Conservation (phyloP, 208 protist species). For the Wallacemonas sp. region DNA sequence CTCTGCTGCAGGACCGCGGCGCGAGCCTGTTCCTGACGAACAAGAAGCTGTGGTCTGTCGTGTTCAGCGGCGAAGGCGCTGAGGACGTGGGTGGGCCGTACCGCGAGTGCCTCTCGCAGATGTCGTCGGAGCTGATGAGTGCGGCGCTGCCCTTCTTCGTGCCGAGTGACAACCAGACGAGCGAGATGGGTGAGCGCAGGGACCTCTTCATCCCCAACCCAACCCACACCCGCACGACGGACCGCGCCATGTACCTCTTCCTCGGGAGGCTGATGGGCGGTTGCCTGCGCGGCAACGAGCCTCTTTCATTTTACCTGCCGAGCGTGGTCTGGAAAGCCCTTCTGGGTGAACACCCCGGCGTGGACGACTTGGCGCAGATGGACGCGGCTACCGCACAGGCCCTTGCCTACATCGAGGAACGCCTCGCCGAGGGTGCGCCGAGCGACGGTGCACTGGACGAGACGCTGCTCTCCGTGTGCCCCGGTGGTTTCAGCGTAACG, state of each 20-base stretch:
- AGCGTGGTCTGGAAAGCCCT: conserved; percentile 91
- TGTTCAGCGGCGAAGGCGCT: conserved; percentile 89
- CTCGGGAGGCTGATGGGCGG: conserved; percentile 94
- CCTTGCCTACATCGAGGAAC: conserved; percentile 49
- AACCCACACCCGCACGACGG: conserved; percentile 28
- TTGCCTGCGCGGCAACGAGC: conserved; percentile 89
- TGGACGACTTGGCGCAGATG: conserved; percentile 50
- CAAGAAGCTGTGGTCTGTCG: conserved; percentile 84
- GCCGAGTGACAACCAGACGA: conserved; percentile 72
- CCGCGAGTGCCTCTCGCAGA: conserved; percentile 86
- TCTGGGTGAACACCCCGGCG: conserved; percentile 53
- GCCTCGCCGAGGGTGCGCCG: not conserved
- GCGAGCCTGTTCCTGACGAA: conserved; percentile 65
- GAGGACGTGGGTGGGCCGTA: conserved; percentile 94
- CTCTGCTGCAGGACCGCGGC: conserved; percentile 57
- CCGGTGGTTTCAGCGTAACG: conserved; percentile 64
- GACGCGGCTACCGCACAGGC: conserved; percentile 57
- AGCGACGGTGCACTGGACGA: conserved; percentile 8
- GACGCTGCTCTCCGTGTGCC: conserved; percentile 43
- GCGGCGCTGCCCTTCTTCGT: conserved; percentile 82
- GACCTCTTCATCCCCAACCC: conserved; percentile 83
- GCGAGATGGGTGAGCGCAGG: conserved; percentile 69
- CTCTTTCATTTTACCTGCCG: conserved; percentile 91
- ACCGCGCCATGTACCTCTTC: conserved; percentile 87
- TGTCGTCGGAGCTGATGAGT: conserved; percentile 90